Base-by-base conservation (phyloP, 75 land plant genomes). In the Gnetum montanum region DNA sequence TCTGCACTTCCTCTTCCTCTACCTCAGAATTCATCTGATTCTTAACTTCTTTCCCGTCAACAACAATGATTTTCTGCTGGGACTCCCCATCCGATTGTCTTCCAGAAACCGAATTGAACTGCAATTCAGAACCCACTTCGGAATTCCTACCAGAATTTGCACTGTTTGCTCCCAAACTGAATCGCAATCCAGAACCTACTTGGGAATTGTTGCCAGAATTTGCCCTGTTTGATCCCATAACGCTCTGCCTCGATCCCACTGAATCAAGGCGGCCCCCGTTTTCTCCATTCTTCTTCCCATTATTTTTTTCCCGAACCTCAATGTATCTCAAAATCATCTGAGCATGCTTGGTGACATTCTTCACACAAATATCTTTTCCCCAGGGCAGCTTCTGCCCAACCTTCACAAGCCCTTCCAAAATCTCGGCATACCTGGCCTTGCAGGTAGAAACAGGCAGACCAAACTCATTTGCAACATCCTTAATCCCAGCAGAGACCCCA, bases 361-460 rank as follows among this genome's bases (percentile, higher is more conserved):
- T 69, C 38, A 46, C 27, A 6, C 59, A 62, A 43, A 69, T 63
- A 44, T 69, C 71, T 25, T 56, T 54, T 4, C 71, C 71, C 71
- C 71, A 69, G 7, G 71, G 71, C 48, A 69, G 29, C 8, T 34
- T 23, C 28, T 63, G 54, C 31, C 23, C 54, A 51, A 51, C 13
- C 16, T 43, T 31, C 34, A 57, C 49, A 25, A 57, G 38, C n/a
- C 26, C 24, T 43, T 35, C 53, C 51, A 44, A 12, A 6, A 52
- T 46, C 31, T 69, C 71, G 26, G 18, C 47, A 31, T 35, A 38
- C 3, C 71, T 58, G 16, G 33, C n/a, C 13, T 43, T 29, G 16
- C 59, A 62, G 12, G 71, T 63, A 20, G 34, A 24, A 23, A 33
- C 25, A 28, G 34, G 20, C 44, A 31, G 46, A 27, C 55, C 43